Percentiles rank a stretch among this genome's conserved stretches.
Conservation (phyloP, 257 asterid species). For the Solanum peruvianum region DNA sequence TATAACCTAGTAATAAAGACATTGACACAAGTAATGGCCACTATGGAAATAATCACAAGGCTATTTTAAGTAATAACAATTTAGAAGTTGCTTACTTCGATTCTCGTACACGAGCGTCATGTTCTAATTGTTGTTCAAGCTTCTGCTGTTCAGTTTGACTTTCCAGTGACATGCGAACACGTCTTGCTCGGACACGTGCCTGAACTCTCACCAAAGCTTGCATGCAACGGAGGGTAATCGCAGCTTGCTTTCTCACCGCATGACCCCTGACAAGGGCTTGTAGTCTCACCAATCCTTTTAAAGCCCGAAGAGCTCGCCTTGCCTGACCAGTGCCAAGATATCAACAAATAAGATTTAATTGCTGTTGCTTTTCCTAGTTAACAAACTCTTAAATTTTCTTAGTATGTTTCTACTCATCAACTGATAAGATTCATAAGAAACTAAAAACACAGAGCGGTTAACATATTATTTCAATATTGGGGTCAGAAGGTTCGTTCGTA, state of each 20-base stretch:
- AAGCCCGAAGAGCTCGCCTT: conserved; percentile 91
- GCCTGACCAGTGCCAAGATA: conserved; percentile 43
- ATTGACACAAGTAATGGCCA: not conserved
- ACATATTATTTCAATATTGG: not conserved
- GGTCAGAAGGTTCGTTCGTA: not conserved
- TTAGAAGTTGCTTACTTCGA: conserved; percentile 50
- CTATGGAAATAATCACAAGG: not conserved
- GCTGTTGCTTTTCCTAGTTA: not conserved
- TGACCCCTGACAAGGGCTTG: conserved; percentile 99
- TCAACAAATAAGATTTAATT: not conserved
- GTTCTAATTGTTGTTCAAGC: conserved; percentile 64
- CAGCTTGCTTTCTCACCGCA: conserved; percentile 98
- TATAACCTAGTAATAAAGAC: not conserved
- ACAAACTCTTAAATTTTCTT: not conserved
- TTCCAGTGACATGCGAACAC: conserved; percentile 86
- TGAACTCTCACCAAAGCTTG: conserved; percentile 97
- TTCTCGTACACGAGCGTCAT: conserved; percentile 74
- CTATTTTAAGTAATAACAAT: not conserved
- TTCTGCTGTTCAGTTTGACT: conserved; percentile 64
- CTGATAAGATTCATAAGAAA: not conserved
- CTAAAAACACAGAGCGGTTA: not conserved
- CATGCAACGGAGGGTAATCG: conserved; percentile 94
- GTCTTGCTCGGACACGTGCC: conserved; percentile 98
- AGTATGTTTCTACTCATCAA: not conserved
- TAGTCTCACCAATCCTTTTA: conserved; percentile 95